Evolutionary conservation across 441 rosid species (phyloP).

Genomic region (Mallotus japonicus): DNA sequence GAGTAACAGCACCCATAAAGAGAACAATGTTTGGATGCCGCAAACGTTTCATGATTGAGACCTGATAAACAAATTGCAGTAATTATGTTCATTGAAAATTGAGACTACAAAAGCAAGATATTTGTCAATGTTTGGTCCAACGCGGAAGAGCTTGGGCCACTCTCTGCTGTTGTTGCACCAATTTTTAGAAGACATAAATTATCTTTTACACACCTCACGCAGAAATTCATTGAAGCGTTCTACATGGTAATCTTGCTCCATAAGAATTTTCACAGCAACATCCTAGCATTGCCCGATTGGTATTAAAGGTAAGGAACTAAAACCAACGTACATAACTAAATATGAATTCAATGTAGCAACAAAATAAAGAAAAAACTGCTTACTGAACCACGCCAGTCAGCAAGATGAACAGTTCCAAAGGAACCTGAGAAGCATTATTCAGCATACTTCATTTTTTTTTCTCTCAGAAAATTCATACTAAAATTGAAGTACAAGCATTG

Average conservation of each 20-base stretch:
- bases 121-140: slow-evolving; percentile 7
- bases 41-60: slow-evolving; percentile 88
- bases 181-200: slow-evolving; percentile 9
- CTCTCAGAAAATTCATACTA: slow-evolving; percentile 10
- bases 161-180: not conserved
- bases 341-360: not conserved
- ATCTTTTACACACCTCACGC: slow-evolving; percentile 58
- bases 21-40: slow-evolving; percentile 98
- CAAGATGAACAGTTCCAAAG: slow-evolving; percentile 91
- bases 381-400: slow-evolving; percentile 96
- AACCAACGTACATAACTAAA: slow-evolving; percentile 1
- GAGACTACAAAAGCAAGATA: slow-evolving; percentile 9
- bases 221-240: slow-evolving; percentile 80
- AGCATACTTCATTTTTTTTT: slow-evolving; percentile 13
- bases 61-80: slow-evolving; percentile 42
- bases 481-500: not conserved
- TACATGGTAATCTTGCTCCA: slow-evolving; percentile 85
- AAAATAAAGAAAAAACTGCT: slow-evolving; percentile 23
- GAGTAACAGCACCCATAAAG: slow-evolving; percentile 96
- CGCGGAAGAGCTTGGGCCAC: slow-evolving; percentile 1
- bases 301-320: slow-evolving; percentile 10
- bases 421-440: slow-evolving; percentile 67
- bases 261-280: slow-evolving; percentile 95
- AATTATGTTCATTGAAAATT: slow-evolving; percentile 21
- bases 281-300: slow-evolving; percentile 46